phyloP scores from a whole-genome alignment of 441 rosid genomes.

The Metrosideros polymorpha region DNA sequence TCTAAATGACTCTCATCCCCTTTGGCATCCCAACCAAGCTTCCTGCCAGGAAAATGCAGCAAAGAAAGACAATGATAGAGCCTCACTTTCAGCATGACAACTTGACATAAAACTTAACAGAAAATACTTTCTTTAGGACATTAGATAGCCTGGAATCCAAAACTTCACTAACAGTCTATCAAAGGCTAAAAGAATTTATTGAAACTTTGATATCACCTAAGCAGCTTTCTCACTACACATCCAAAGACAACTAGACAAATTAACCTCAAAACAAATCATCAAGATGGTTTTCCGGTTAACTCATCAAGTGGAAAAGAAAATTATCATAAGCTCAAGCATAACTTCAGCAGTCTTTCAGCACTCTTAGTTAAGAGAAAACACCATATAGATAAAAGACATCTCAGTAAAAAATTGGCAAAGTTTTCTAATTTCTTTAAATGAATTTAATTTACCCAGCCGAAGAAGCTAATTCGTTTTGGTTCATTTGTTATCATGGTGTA shows the following conservation, averaged over 20 bases:
- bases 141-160: background rate
- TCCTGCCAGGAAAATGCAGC: conserved; percentile 30
- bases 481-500: background rate
- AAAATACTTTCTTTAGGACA: background rate
- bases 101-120: background rate
- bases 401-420: background rate
- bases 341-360: background rate
- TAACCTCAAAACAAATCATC: background rate
- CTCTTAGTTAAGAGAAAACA: background rate
- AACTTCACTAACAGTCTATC: background rate
- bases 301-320: background rate
- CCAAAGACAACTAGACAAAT: background rate
- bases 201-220: background rate
- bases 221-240: background rate
- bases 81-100: background rate
- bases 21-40: conserved; percentile 86
- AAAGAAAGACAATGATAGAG: background rate
- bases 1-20: conserved; percentile 90
- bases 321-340: background rate
- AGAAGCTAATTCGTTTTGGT: background rate
- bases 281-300: background rate
- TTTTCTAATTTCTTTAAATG: background rate
- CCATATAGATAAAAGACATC: background rate
- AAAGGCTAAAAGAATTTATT: background rate
- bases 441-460: background rate